Base-by-base conservation (phyloP, 495 filamentous ascomycete genomes). In the Lasiosphaeria ovina region DNA sequence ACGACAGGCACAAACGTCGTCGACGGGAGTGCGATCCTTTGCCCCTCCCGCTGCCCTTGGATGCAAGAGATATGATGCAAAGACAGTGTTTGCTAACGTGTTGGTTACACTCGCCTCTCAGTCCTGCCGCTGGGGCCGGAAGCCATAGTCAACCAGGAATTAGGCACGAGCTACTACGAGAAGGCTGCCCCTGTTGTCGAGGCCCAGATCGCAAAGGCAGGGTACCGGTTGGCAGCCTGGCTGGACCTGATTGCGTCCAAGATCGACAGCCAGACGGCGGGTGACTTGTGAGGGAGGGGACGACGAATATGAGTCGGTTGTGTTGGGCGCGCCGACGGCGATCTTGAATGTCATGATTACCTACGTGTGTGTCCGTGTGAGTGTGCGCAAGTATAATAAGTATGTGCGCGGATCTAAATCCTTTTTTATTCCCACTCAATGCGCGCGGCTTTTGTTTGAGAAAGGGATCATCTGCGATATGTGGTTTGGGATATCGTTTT, bases 181-280 rank as follows among this genome's bases (percentile, higher is more conserved):
- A 76, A 76, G 16, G 83, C 86, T 12, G 74, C 81, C 16, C 82
- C 81, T 17, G 81, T 88, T 50, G 78, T 94, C 45, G 85, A 93
- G 76, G 61, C 84, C 62, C 84, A 90, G 72, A 81, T 96, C 65
- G 90, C 89, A 3, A 87, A 85, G 68, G 89, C 85, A 9, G 89
- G 89, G 10, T 92, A 86, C 63, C 81, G 89, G 31, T 69, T 90
- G 54, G 85, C 81, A 7, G 78, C 78, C 24, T 88, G 79, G 84
- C 66, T 88, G 58, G 84, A 87, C 63, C 64, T 77, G 58, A 83
- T 87, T 54, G 74, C 68, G n/a, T 62, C 72, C n/a, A 63, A 51
- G 33, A 58, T 69, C 9, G 51, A 61, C 17, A 68, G 42, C 33
- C 35, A 55, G 2, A 33, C 51, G 6, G 38, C 55, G 44, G 53